Percentiles rank a stretch among this genome's conserved stretches.
Evolutionary conservation across 1,284 basidiomycete genomes (phyloP).

Genomic region (Bondarzewia mesenterica): DNA sequence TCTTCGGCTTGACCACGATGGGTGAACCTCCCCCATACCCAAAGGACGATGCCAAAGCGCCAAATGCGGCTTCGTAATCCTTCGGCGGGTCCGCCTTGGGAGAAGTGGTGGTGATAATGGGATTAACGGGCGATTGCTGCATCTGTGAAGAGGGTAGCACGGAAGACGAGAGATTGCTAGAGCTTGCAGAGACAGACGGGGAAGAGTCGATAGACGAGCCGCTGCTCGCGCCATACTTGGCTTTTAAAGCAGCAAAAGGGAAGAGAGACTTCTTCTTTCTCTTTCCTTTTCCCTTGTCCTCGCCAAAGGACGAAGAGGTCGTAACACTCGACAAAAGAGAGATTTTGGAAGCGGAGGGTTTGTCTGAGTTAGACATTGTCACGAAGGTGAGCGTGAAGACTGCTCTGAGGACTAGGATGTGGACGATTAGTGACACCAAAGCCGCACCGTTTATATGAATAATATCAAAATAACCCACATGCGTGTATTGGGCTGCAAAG

Average conservation of each 20-base stretch:
- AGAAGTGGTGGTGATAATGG: too few species aligned
- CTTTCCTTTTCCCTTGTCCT: not conserved
- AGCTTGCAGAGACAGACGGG: not conserved
- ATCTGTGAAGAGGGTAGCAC: too few species aligned
- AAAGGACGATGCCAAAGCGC: conserved; percentile 8
- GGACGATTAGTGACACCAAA: too few species aligned
- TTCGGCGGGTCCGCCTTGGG: too few species aligned
- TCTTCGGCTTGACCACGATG: not conserved
- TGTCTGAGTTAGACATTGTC: not conserved
- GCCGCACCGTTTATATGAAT: too few species aligned
- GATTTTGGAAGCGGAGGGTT: not conserved
- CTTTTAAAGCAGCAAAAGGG: not conserved
- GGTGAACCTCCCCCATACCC: conserved; percentile 3
- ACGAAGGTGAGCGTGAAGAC: not conserved
- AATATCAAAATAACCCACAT: too few species aligned
- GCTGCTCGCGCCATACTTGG: conserved; percentile 1
- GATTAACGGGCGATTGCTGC: too few species aligned
- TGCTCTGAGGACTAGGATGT: too few species aligned
- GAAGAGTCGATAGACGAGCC: not conserved
- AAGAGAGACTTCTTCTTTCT: not conserved
- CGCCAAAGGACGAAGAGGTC: conserved; percentile 1
- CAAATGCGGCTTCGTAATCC: conserved; percentile 9
- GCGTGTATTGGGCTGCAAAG: too few species aligned
- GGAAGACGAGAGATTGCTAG: not conserved
- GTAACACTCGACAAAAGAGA: conserved; percentile 4